Evolutionary conservation across 1,284 basidiomycete genomes (phyloP).

Genomic region (Spongiforma sp.): DNA sequence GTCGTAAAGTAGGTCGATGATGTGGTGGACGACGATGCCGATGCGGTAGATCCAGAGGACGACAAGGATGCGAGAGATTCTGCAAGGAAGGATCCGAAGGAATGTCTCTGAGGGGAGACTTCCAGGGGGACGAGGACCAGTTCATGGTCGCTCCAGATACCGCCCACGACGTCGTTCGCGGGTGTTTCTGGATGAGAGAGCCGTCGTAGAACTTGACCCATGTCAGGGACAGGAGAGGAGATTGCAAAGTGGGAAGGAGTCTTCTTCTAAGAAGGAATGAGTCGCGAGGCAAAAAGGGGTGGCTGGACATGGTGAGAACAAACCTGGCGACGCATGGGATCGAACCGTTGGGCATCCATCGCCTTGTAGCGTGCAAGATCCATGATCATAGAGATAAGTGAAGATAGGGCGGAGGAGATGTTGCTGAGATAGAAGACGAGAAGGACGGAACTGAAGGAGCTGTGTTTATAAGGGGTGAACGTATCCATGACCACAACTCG

Average conservation of each 20-base stretch:
- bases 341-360: constrained; percentile 39
- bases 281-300: constrained; percentile 17
- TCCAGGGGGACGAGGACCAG: constrained; percentile 38
- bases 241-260: constrained; percentile 13
- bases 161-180: constrained; percentile 29
- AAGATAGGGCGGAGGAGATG: constrained; percentile 34
- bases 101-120: constrained; percentile 25
- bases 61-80: constrained; percentile 22
- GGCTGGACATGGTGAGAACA: constrained; percentile 21
- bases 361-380: constrained; percentile 28
- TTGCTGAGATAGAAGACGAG: constrained; percentile 34
- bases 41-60: constrained; percentile 12
- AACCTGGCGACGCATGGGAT: constrained; percentile 36
- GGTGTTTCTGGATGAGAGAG: constrained; percentile 24
- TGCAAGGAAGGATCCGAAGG: constrained; percentile 24
- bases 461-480: constrained; percentile 27
- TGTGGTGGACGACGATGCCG: constrained; percentile 13
- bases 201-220: constrained; percentile 34
- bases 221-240: constrained; percentile 16
- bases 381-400: constrained; percentile 36
- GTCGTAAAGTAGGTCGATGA: constrained; percentile 31
- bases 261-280: constrained; percentile 30
- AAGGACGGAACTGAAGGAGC: constrained; percentile 34
- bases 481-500: constrained; percentile 31
- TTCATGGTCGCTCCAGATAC: constrained; percentile 39